Conservation (phyloP, 1,139 yeast species). For the Suhomyces atakaporum region DNA sequence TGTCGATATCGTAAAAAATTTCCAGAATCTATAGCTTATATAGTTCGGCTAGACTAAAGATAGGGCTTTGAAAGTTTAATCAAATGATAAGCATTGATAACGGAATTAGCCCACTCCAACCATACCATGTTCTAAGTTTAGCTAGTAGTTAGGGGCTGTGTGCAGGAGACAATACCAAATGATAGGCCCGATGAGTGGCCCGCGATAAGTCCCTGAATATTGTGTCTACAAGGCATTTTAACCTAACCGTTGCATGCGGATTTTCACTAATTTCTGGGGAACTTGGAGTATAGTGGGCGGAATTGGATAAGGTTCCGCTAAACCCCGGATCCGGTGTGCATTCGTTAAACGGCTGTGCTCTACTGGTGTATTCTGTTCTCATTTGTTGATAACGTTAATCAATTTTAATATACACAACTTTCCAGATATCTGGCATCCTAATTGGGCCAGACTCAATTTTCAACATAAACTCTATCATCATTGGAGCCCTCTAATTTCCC, state of each 20-base stretch:
- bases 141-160: no score
- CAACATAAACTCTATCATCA: slow-evolving; percentile 51
- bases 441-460: slow-evolving; percentile 6
- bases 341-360: no score
- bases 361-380: no score
- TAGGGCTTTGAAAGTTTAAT: not conserved
- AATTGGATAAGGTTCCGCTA: no score
- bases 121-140: not conserved
- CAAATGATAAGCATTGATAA: not conserved
- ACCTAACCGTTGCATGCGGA: not conserved
- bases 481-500: slow-evolving; percentile 72
- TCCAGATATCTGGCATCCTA: not conserved
- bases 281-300: no score
- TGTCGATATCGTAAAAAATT: not conserved
- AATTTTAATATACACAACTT: no score
- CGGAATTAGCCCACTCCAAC: not conserved
- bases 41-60: not conserved
- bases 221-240: not conserved
- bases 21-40: not conserved
- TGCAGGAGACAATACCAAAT: not conserved
- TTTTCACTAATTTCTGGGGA: not conserved
- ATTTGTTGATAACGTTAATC: no score
- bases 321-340: no score
- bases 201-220: slow-evolving; percentile 1
- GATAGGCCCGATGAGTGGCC: slow-evolving; percentile 6